These are phyloP conservation scores for Spirogloea muscicola DNA, from an alignment of 139 green algal species.

Conservation along the genomic window DNA sequence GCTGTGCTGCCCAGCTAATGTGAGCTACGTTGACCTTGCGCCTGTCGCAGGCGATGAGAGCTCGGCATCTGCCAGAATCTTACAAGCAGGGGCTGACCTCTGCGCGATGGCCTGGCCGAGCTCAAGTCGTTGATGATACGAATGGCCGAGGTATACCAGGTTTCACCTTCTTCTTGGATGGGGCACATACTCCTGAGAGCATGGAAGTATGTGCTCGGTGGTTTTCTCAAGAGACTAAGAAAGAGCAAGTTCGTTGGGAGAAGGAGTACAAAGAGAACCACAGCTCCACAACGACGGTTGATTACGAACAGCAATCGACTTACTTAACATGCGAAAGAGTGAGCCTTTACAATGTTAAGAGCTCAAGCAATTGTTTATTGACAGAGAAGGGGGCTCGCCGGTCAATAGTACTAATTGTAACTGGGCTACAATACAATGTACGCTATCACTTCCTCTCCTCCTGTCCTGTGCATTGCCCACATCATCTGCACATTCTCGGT, in stretches of 20 bases:
- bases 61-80: slow-evolving; percentile 33
- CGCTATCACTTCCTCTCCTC: background rate
- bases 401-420: background rate
- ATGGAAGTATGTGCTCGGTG: slow-evolving; percentile 81
- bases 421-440: background rate
- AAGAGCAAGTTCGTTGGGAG: background rate
- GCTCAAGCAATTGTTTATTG: background rate
- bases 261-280: background rate
- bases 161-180: slow-evolving; percentile 80
- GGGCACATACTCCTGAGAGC: slow-evolving; percentile 92
- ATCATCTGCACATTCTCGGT: background rate
- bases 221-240: slow-evolving; percentile 63
- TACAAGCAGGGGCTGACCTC: background rate
- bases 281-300: slow-evolving; percentile 13
- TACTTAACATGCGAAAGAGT: background rate
- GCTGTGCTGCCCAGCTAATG: too few relatives aligned
- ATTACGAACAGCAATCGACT: background rate
- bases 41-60: slow-evolving; percentile 3
- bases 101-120: slow-evolving; percentile 13
- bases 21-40: too few relatives aligned
- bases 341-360: background rate
- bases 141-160: background rate
- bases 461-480: background rate
- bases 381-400: background rate
- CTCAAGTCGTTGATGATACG: slow-evolving; percentile 12